phyloP scores from a whole-genome alignment of 345 rosid species.

The Populus deltoides region DNA sequence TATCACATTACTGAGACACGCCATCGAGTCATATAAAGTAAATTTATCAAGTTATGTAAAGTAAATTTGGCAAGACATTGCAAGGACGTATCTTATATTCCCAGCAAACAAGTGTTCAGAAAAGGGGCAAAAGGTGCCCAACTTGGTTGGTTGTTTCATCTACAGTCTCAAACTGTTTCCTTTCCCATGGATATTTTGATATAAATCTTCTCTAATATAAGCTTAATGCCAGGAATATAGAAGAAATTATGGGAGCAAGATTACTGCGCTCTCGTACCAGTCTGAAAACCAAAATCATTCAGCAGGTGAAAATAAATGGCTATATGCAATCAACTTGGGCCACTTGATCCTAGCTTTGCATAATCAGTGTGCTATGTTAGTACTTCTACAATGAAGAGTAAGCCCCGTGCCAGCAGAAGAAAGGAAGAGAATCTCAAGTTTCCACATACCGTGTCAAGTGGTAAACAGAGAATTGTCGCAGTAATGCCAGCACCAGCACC shows the following conservation, averaged over 20 bases:
- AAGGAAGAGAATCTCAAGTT: background rate
- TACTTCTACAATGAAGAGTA: background rate
- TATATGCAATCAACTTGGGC: background rate
- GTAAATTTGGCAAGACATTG: background rate
- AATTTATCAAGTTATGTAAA: background rate
- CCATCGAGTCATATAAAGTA: background rate
- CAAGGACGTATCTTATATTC: background rate
- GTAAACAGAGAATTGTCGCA: constrained; percentile 65
- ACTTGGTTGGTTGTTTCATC: too few species aligned
- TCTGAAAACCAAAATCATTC: background rate
- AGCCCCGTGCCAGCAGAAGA: background rate
- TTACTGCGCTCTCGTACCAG: background rate
- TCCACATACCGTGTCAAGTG: constrained; percentile 63
- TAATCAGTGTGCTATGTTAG: background rate
- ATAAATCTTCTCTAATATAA: too few species aligned
- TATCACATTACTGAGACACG: background rate
- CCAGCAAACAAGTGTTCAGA: too few species aligned
- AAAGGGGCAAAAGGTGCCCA: too few species aligned
- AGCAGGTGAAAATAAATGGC: background rate
- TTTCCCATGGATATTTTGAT: too few species aligned
- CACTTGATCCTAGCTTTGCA: background rate
- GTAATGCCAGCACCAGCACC: constrained; percentile 83
- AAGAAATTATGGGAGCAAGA: too few species aligned
- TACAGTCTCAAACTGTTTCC: too few species aligned
- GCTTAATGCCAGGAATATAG: too few species aligned